phyloP scores from a whole-genome alignment of 2,329 filamentous ascomycete species.

The Hypoxylon rubiginosum region DNA sequence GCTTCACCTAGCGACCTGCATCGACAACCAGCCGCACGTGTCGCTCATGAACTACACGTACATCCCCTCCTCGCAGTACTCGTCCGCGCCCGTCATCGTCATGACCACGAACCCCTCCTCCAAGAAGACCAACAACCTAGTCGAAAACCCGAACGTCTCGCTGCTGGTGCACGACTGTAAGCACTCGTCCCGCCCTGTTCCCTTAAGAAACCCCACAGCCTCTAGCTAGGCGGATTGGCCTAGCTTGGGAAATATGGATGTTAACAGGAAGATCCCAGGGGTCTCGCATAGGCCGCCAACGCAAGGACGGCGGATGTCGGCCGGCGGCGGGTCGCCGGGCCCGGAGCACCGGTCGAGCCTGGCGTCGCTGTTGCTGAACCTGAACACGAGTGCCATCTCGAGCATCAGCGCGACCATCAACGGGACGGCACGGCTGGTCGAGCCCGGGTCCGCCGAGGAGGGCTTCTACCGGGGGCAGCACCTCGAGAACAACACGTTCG shows the following conservation, averaged over 20 bases:
- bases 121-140: slow-evolving; percentile 84
- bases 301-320: slow-evolving; percentile 68
- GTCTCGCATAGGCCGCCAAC: slow-evolving; percentile 91
- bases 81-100: slow-evolving; percentile 84
- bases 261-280: slow-evolving; percentile 62
- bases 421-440: slow-evolving; percentile 82
- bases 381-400: slow-evolving; percentile 89
- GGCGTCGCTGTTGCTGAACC: slow-evolving; percentile 85
- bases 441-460: slow-evolving; percentile 83
- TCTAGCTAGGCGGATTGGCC: background rate
- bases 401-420: slow-evolving; percentile 95
- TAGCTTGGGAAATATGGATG: background rate
- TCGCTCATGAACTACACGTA: slow-evolving; percentile 99
- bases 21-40: slow-evolving; percentile 86
- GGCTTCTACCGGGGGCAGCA: slow-evolving; percentile 85
- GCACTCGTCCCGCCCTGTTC: slow-evolving; percentile 34
- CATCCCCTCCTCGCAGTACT: slow-evolving; percentile 81
- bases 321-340: slow-evolving; percentile 73
- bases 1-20: slow-evolving; percentile 96
- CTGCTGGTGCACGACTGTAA: slow-evolving; percentile 94
- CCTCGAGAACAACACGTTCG: slow-evolving; percentile 92
- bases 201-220: background rate
- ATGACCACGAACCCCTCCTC: slow-evolving; percentile 89
- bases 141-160: slow-evolving; percentile 87
- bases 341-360: slow-evolving; percentile 79